Evolutionary conservation across 345 rosid genomes (phyloP).

Genomic region (Arabis hirsuta): DNA sequence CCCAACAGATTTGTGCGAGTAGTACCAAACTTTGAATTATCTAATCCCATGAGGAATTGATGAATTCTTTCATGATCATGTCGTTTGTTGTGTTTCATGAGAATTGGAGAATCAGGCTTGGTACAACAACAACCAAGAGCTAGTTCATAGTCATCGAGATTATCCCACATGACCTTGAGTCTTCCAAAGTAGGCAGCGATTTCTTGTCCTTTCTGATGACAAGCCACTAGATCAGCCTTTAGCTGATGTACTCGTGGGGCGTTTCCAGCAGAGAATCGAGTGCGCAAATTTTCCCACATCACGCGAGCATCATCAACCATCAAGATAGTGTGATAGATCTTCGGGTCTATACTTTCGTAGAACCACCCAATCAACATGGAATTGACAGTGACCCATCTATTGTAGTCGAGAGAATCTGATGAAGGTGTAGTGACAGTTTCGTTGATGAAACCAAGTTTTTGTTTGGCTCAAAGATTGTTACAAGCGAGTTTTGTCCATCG

Average conservation of each 20-base stretch:
- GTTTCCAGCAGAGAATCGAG: not conserved
- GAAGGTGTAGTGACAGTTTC: too few relatives aligned
- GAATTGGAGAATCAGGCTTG: too few relatives aligned
- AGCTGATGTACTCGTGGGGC: not conserved
- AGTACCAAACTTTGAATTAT: too few relatives aligned
- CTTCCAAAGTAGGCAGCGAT: not conserved
- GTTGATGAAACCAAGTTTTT: not conserved
- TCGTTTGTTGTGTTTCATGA: too few relatives aligned
- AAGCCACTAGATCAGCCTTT: not conserved
- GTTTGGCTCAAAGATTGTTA: not conserved
- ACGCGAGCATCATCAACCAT: not conserved
- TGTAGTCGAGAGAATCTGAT: too few relatives aligned
- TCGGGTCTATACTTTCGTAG: not conserved
- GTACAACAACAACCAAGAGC: not conserved
- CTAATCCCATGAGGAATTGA: too few relatives aligned
- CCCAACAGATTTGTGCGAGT: too few relatives aligned
- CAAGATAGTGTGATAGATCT: not conserved
- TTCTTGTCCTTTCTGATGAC: not conserved
- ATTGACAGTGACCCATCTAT: not conserved
- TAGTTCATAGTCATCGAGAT: not conserved
- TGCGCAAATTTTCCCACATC: not conserved
- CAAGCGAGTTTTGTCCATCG: not conserved
- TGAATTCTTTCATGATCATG: too few relatives aligned
- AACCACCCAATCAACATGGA: not conserved
- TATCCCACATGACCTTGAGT: not conserved